Evolutionary conservation across 148 eudicot species (phyloP).

Genomic region (Polygonum maritimum): DNA sequence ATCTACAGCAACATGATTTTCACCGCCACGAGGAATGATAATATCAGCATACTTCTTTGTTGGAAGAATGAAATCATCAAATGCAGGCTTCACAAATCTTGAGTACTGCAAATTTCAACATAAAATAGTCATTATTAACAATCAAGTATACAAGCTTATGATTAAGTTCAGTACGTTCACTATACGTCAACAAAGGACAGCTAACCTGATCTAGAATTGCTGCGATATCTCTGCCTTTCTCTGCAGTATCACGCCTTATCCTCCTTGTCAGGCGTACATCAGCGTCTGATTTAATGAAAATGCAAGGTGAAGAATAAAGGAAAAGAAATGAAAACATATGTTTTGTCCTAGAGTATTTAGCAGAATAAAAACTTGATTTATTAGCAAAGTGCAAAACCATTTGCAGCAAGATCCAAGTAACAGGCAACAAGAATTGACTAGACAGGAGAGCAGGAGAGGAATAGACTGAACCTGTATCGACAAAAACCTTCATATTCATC

Average conservation of each 20-base stretch:
- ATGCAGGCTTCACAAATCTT: constrained; percentile 94
- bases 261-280: constrained; percentile 13
- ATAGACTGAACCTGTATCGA: constrained; percentile 75
- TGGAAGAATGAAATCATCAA: constrained; percentile 97
- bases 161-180: background rate
- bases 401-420: too few species aligned
- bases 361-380: too few species aligned
- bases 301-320: constrained; percentile 28
- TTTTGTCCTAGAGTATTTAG: too few species aligned
- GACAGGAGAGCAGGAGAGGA: background rate
- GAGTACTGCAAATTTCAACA: constrained; percentile 64
- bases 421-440: background rate
- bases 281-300: constrained; percentile 1
- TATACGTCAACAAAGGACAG: background rate
- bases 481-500: constrained; percentile 98
- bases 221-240: constrained; percentile 6
- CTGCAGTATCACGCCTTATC: constrained; percentile 10
- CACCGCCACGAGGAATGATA: constrained; percentile 97
- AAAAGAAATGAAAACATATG: background rate
- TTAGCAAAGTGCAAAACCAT: too few species aligned
- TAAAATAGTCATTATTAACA: background rate
- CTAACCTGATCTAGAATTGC: constrained; percentile 12
- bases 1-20: constrained; percentile 96
- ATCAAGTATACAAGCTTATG: background rate
- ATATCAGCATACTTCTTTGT: constrained; percentile 94